Base-by-base conservation (phyloP, 352 stramenopile genomes). In the Pythium myriotylum region DNA sequence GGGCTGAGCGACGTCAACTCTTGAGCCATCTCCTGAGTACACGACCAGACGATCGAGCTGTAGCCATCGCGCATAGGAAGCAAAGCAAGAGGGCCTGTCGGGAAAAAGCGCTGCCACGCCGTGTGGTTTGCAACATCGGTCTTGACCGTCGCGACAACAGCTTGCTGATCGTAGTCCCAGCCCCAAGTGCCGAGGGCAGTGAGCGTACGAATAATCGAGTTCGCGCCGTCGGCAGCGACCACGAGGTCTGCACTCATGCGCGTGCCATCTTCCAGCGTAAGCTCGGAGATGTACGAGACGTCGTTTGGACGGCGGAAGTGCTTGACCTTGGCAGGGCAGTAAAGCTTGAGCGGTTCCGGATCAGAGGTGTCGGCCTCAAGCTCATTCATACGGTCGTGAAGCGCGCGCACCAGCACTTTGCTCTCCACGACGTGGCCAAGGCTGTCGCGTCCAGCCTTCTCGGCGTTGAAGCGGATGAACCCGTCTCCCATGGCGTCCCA, bases 121-220 rank as follows among this genome's bases (percentile, higher is more conserved):
- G 89, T 97, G 51, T 83, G 69, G 63, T 89, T 90, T 22, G 77
- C 65, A n/a, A 70, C 54, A 59, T 90, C 84, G 3, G 82, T 95
- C 77, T 92, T 94, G 59, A 97, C 86, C 12, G 89, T 97, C 4
- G 85, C 84, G n/a, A 98, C 92, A 19, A 97, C 80, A 0, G 89
- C 92, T 51, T 95, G 78, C 62, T 98, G 92, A 67, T 95, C 89
- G 71, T 98, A 98, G 60, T 93, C 84, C 89, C 89, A 97, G 45
- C 89, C 92, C 84, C 86, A 98, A 4, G 86, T 95, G 56, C 83
- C 80, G 17, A 98, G 75, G 8, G 84, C 88, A 54, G 88, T 86
- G 39, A 97, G 73, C 63, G 80, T 85, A 47, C 89, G 87, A 46
- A 94, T 79, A 67, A 94, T 89, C 63, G 90, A 97, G 68, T 92